Evolutionary conservation across 1,139 yeast genomes (phyloP).

Genomic region (Debaryomyces psychrophilus): DNA sequence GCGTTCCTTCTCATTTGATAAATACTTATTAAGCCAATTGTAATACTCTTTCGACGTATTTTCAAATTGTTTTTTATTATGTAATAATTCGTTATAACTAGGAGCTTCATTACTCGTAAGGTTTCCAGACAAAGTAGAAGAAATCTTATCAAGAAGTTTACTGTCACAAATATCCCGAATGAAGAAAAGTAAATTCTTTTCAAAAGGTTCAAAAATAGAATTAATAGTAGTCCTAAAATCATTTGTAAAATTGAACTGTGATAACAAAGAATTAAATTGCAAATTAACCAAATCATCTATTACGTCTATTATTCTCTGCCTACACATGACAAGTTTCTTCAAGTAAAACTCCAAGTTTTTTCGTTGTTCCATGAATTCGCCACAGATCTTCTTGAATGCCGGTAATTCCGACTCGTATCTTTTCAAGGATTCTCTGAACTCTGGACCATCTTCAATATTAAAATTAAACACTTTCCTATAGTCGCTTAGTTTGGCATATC

Average conservation of each 20-base stretch:
- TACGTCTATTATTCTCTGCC: conserved; percentile 28
- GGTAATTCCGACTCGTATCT: conserved; percentile 59
- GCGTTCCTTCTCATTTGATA: conserved; percentile 65
- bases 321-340: conserved; percentile 24
- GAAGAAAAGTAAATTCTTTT: conserved; percentile 34
- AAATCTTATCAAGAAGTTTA: conserved; percentile 31
- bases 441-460: conserved; percentile 71
- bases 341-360: conserved; percentile 31
- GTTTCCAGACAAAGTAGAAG: conserved; percentile 13
- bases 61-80: conserved; percentile 60
- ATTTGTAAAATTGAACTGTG: conserved; percentile 27
- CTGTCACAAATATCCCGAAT: conserved; percentile 36
- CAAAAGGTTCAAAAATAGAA: conserved; percentile 38
- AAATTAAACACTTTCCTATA: conserved; percentile 37
- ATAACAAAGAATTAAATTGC: conserved; percentile 26
- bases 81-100: conserved; percentile 20
- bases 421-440: conserved; percentile 60
- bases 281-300: conserved; percentile 25
- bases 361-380: conserved; percentile 38
- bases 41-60: conserved; percentile 75
- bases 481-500: conserved; percentile 19
- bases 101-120: conserved; percentile 9
- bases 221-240: conserved; percentile 25
- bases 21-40: conserved; percentile 69
- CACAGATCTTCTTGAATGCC: conserved; percentile 45